These are phyloP conservation scores for Hymenoscyphus salicellus DNA, from an alignment of 2,329 filamentous ascomycete species.

Conservation along the genomic window DNA sequence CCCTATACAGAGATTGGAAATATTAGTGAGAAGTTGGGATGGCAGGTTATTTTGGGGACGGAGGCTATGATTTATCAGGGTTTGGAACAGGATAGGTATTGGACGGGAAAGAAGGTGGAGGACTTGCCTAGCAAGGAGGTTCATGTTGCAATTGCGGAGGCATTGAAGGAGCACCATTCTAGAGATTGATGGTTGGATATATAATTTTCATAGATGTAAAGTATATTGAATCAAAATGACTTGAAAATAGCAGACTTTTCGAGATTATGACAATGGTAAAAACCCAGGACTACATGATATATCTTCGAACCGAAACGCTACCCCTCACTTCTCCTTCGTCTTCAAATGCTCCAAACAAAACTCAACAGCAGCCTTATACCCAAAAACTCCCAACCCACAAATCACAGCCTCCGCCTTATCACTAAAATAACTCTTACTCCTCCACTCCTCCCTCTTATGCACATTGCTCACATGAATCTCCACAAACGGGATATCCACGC, in stretches of 20 bases:
- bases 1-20: conserved; percentile 24
- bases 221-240: too few relatives aligned
- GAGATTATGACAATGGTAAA: too few relatives aligned
- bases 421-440: conserved; percentile 68
- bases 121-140: conserved; percentile 23
- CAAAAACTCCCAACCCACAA: conserved; percentile 63
- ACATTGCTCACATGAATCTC: conserved; percentile 78
- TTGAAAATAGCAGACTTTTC: too few relatives aligned
- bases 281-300: too few relatives aligned
- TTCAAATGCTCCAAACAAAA: conserved; percentile 47
- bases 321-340: conserved; percentile 33
- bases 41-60: conserved; percentile 27
- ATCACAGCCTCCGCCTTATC: conserved; percentile 75
- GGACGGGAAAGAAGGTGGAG: conserved; percentile 21
- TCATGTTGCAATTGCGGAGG: conserved; percentile 22
- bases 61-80: conserved; percentile 32
- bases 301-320: too few relatives aligned
- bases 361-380: conserved; percentile 61
- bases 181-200: not conserved
- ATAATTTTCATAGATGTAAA: not conserved
- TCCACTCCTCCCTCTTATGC: conserved; percentile 65
- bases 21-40: conserved; percentile 19
- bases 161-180: conserved; percentile 16
- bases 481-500: conserved; percentile 68
- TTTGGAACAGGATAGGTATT: conserved; percentile 25